Conservation (phyloP, 2,329 filamentous ascomycete species). For the Nakataea oryzae region DNA sequence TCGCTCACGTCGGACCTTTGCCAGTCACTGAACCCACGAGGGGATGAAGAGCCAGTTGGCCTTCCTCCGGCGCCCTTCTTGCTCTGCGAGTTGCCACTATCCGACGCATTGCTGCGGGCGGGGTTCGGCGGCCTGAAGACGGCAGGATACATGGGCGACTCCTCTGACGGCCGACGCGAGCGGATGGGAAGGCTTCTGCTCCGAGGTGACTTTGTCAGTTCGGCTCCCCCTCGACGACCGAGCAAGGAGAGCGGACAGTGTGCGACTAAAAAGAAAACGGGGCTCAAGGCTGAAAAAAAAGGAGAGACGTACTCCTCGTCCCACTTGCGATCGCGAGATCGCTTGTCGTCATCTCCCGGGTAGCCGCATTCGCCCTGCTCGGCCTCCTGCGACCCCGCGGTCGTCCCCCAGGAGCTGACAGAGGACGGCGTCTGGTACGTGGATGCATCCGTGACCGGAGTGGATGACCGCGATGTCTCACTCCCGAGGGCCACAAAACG, state of each 20-base stretch:
- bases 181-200: not conserved
- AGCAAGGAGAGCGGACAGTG: not conserved
- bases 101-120: not conserved
- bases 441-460: slow-evolving; percentile 9
- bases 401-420: slow-evolving; percentile 7
- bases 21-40: not conserved
- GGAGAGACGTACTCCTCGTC: slow-evolving; percentile 8
- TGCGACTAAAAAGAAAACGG: not conserved
- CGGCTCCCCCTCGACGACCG: not conserved
- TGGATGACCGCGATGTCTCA: slow-evolving; percentile 9
- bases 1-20: not conserved
- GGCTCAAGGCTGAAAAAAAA: not conserved
- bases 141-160: not conserved
- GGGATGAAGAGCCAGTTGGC: not conserved
- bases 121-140: not conserved
- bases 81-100: not conserved
- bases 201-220: no score
- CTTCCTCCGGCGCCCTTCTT: not conserved
- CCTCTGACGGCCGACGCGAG: not conserved
- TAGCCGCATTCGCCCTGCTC: slow-evolving; percentile 3
- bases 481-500: slow-evolving; percentile 3
- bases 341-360: slow-evolving; percentile 4
- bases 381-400: slow-evolving; percentile 5
- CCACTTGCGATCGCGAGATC: slow-evolving; percentile 1
- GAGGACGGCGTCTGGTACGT: slow-evolving; percentile 7